phyloP scores from a whole-genome alignment of 495 filamentous ascomycete genomes.

The Penicillium nucicola region DNA sequence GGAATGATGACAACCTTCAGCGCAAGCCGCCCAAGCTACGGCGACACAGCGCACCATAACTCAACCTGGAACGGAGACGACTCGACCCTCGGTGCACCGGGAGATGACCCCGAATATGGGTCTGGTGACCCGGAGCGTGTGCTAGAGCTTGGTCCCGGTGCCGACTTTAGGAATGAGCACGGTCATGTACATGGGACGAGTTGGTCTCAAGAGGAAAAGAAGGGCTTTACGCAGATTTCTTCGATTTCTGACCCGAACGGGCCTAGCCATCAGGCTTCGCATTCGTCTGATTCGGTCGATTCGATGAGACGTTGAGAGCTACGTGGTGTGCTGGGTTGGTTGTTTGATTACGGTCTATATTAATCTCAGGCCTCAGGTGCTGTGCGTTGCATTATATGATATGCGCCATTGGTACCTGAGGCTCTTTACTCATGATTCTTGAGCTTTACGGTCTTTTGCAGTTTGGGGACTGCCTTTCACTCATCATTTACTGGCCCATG shows the following conservation, averaged over 20 bases:
- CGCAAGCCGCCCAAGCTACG: constrained; percentile 14
- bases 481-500: background rate
- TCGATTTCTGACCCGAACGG: constrained; percentile 5
- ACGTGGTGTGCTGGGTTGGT: no score
- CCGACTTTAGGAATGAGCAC: constrained; percentile 1
- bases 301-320: no score
- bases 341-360: no score
- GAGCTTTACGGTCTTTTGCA: background rate
- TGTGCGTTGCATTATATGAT: background rate
- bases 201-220: constrained; percentile 7
- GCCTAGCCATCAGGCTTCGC: background rate
- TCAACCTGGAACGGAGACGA: constrained; percentile 33
- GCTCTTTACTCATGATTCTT: no score
- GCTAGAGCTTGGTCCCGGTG: constrained; percentile 20
- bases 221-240: background rate
- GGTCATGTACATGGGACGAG: background rate
- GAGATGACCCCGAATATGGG: constrained; percentile 34
- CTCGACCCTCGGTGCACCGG: constrained; percentile 28
- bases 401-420: background rate
- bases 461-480: background rate
- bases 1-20: constrained; percentile 30
- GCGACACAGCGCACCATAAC: constrained; percentile 15
- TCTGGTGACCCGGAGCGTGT: constrained; percentile 24
- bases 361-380: no score
- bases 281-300: background rate